Percentiles rank a stretch among this genome's conserved stretches.
These are phyloP conservation scores for Phytophthora foliorum DNA, from an alignment of 352 stramenopile genomes.

Conservation along the genomic window DNA sequence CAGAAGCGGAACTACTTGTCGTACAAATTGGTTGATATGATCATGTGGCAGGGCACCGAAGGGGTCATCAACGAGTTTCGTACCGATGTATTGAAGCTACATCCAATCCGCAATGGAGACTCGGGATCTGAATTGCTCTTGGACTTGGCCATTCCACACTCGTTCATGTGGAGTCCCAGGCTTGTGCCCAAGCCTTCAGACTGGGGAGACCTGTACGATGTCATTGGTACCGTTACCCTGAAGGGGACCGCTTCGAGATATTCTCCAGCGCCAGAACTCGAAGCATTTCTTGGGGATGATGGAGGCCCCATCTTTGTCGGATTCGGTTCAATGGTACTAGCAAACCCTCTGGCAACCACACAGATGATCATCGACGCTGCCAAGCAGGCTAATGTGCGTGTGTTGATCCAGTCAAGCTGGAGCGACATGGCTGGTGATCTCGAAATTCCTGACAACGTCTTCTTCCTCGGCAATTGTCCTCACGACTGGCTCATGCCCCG, in stretches of 20 bases:
- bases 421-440: conserved; percentile 69
- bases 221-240: conserved; percentile 62
- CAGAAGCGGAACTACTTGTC: conserved; percentile 58
- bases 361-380: conserved; percentile 88
- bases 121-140: conserved; percentile 48
- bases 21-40: conserved; percentile 62
- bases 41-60: conserved; percentile 64
- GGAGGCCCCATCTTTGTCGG: conserved; percentile 92
- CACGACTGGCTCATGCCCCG: conserved; percentile 94
- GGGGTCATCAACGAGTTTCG: conserved; percentile 71
- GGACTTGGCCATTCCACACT: conserved; percentile 63
- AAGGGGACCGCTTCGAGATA: conserved; percentile 40
- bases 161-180: conserved; percentile 70
- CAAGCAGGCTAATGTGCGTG: conserved; percentile 59
- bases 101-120: conserved; percentile 49
- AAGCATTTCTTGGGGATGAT: conserved; percentile 47
- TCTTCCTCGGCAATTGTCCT: conserved; percentile 71
- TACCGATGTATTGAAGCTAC: conserved; percentile 56
- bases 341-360: conserved; percentile 71
- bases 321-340: conserved; percentile 94
- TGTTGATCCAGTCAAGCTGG: conserved; percentile 92
- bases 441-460: conserved; percentile 58
- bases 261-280: conserved; percentile 30
- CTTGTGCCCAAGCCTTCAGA: conserved; percentile 69
- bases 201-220: conserved; percentile 58